Percentiles rank a stretch among this genome's conserved stretches.
Conservation (phyloP, 1,284 basidiomycete species). For the Papiliotrema terrestris region DNA sequence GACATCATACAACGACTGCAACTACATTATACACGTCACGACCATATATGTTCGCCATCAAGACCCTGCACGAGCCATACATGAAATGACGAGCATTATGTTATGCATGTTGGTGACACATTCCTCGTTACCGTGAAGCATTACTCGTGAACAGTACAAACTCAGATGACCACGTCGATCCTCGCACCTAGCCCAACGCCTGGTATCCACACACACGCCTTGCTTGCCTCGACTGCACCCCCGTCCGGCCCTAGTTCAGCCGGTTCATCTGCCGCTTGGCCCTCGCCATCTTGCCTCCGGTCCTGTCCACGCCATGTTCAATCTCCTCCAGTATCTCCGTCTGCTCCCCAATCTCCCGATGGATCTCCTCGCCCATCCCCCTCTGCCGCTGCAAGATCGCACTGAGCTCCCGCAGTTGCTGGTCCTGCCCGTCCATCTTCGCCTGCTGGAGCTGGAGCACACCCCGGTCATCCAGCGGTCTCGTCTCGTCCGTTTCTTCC, state of each 20-base stretch:
- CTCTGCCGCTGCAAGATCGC: slow-evolving; percentile 80
- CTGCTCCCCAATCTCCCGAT: slow-evolving; percentile 76
- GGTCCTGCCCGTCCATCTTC: slow-evolving; percentile 79
- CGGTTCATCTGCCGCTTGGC: slow-evolving; percentile 78
- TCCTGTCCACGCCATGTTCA: slow-evolving; percentile 67
- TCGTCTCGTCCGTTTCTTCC: slow-evolving; percentile 77
- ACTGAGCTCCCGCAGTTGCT: slow-evolving; percentile 71
- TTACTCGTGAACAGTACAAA: no score
- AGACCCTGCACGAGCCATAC: no score
- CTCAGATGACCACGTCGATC: no score
- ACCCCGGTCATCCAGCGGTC: slow-evolving; percentile 78
- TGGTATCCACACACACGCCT: no score
- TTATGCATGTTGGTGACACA: no score
- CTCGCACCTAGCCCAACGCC: no score
- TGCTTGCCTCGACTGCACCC: no score
- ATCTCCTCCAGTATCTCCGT: slow-evolving; percentile 82
- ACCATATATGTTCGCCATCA: no score
- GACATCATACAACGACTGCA: no score
- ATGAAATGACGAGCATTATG: no score
- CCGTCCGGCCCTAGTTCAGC: slow-evolving; percentile 22
- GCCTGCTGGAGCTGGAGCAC: slow-evolving; percentile 73
- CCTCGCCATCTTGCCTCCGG: slow-evolving; percentile 69
- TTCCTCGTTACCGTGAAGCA: no score
- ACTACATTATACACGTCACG: no score
- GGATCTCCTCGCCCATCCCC: slow-evolving; percentile 82